Percentiles rank a stretch among this genome's conserved stretches.
Conservation (phyloP, 495 filamentous ascomycete genomes). For the Elasticomyces elasticus region DNA sequence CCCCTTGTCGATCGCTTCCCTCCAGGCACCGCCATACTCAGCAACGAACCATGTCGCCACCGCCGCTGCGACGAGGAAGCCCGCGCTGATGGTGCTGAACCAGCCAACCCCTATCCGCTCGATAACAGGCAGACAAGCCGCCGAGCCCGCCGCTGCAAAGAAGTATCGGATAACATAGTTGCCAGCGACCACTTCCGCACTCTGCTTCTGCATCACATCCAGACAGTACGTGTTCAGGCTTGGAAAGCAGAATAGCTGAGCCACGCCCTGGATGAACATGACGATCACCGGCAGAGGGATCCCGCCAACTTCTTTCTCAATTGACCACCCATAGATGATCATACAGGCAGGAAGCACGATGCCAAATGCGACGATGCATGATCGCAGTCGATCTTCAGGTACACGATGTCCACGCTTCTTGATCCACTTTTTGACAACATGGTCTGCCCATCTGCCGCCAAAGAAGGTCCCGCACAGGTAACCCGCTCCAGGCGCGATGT, state of each 20-base stretch:
- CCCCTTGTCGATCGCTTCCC: slow-evolving; percentile 37
- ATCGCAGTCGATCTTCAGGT: slow-evolving; percentile 59
- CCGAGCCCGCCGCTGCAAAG: slow-evolving; percentile 55
- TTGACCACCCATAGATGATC: slow-evolving; percentile 61
- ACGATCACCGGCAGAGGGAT: slow-evolving; percentile 57
- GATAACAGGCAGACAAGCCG: slow-evolving; percentile 55
- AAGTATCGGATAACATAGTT: slow-evolving; percentile 65
- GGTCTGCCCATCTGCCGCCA: slow-evolving; percentile 63
- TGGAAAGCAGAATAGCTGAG: slow-evolving; percentile 64
- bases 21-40: slow-evolving; percentile 46
- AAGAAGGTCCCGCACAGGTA: slow-evolving; percentile 61
- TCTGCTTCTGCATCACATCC: slow-evolving; percentile 58
- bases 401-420: slow-evolving; percentile 38
- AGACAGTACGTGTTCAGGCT: slow-evolving; percentile 65
- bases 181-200: slow-evolving; percentile 60
- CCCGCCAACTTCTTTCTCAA: slow-evolving; percentile 56
- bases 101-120: slow-evolving; percentile 59
- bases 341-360: slow-evolving; percentile 54
- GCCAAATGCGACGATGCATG: slow-evolving; percentile 50
- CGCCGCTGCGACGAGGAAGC: slow-evolving; percentile 44
- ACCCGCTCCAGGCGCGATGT: slow-evolving; percentile 61
- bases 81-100: slow-evolving; percentile 35
- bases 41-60: slow-evolving; percentile 40
- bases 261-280: slow-evolving; percentile 63
- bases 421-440: slow-evolving; percentile 54